Evolutionary conservation across 2,329 filamentous ascomycete genomes (phyloP).

Genomic region (Aspergillus jensenii): DNA sequence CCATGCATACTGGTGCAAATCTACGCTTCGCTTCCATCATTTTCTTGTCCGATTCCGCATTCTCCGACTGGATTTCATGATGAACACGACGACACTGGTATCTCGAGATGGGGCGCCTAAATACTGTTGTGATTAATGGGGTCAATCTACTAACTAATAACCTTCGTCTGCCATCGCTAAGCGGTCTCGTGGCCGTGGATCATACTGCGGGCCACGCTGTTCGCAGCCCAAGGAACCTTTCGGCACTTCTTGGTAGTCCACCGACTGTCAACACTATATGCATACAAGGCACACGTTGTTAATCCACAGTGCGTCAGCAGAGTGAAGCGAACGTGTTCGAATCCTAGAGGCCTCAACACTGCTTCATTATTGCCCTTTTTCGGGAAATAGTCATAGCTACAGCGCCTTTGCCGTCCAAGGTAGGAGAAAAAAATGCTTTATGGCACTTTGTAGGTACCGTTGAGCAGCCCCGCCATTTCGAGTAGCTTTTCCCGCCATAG

Average conservation of each 20-base stretch:
- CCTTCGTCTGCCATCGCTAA: not conserved
- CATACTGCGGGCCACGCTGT: not conserved
- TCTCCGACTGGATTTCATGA: conserved; percentile 33
- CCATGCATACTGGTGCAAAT: conserved; percentile 13
- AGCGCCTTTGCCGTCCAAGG: not conserved
- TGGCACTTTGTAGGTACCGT: not conserved
- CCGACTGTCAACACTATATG: conserved; percentile 12
- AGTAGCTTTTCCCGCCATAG: not conserved
- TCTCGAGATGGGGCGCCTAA: conserved; percentile 9
- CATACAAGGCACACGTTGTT: conserved; percentile 27
- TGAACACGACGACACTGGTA: conserved; percentile 28
- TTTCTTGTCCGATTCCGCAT: conserved; percentile 24
- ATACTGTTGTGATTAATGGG: not conserved
- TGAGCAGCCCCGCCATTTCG: not conserved
- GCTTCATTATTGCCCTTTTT: not conserved
- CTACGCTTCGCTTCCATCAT: conserved; percentile 14
- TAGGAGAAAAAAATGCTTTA: not conserved
- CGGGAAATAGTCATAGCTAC: not conserved
- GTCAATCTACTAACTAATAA: not conserved
- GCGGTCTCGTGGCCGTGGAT: not conserved
- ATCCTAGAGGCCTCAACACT: conserved; percentile 8
- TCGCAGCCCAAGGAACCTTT: conserved; percentile 4
- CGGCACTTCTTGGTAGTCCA: not conserved
- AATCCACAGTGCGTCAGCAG: conserved; percentile 15
- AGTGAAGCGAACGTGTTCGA: conserved; percentile 7